phyloP scores from a whole-genome alignment of 306 rosid genomes.

The Myrica gale region DNA sequence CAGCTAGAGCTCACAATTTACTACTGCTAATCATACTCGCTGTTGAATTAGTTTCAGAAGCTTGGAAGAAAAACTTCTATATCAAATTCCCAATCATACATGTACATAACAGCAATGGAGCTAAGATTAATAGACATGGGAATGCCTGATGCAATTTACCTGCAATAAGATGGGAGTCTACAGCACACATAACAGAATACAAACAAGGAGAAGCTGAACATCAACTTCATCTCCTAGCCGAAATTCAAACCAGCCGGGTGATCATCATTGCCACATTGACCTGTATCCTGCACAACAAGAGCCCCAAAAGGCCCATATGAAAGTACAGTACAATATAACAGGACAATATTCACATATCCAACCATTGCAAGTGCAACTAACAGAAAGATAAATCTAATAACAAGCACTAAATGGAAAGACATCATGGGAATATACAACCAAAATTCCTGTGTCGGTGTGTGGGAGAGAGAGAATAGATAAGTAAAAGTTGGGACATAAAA shows the following conservation, averaged over 20 bases:
- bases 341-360: constrained; percentile 6
- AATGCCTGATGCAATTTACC: constrained; percentile 42
- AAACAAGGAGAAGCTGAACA: constrained; percentile 34
- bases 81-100: constrained; percentile 1
- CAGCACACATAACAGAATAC: constrained; percentile 27
- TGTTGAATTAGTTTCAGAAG: background rate
- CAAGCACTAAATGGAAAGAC: background rate
- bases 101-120: constrained; percentile 8
- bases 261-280: constrained; percentile 25
- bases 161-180: constrained; percentile 28
- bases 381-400: background rate
- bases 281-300: constrained; percentile 32
- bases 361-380: background rate
- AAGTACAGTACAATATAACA: constrained; percentile 20
- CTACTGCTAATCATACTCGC: background rate
- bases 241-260: constrained; percentile 24
- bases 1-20: background rate
- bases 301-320: constrained; percentile 3
- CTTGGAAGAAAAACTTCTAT: background rate
- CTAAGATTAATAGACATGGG: background rate
- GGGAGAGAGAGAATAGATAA: background rate
- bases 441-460: background rate
- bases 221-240: constrained; percentile 23
- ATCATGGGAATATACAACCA: no score
- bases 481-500: constrained; percentile 3